Percentiles rank a stretch among this genome's conserved stretches.
Evolutionary conservation across 768 basidiomycete genomes (phyloP).

Genomic region (Pulveroboletus frians): DNA sequence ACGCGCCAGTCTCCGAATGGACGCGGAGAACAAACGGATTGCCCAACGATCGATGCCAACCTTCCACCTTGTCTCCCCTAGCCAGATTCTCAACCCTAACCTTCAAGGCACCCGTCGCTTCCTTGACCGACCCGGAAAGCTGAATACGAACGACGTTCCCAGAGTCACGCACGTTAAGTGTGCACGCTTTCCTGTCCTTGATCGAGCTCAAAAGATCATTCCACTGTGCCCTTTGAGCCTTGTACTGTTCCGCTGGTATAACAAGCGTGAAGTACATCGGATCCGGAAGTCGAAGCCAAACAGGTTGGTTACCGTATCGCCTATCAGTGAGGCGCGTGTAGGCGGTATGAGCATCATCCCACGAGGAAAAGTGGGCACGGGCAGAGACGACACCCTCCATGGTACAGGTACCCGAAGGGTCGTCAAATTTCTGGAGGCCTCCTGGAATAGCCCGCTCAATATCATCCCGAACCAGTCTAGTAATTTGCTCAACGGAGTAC

Average conservation of each 20-base stretch:
- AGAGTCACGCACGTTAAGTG: slow-evolving; percentile 27
- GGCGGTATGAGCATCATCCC: slow-evolving; percentile 44
- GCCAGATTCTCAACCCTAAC: slow-evolving; percentile 54
- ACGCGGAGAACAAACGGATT: slow-evolving; percentile 35
- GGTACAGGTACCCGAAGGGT: slow-evolving; percentile 12
- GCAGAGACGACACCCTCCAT: slow-evolving; percentile 32
- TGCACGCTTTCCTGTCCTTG: slow-evolving; percentile 35
- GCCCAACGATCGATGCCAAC: slow-evolving; percentile 48
- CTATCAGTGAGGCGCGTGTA: slow-evolving; percentile 33
- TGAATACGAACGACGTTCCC: slow-evolving; percentile 34
- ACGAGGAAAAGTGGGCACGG: slow-evolving; percentile 44
- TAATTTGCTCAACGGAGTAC: slow-evolving; percentile 17
- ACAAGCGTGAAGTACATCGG: slow-evolving; percentile 48
- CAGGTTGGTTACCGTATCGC: slow-evolving; percentile 28
- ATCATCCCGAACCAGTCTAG: slow-evolving; percentile 22
- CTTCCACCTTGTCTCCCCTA: slow-evolving; percentile 43
- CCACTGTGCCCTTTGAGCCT: slow-evolving; percentile 48
- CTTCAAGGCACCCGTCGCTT: slow-evolving; percentile 51
- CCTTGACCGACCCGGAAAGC: slow-evolving; percentile 48
- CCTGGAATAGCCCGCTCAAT: slow-evolving; percentile 18
- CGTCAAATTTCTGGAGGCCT: slow-evolving; percentile 26
- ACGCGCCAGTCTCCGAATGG: slow-evolving; percentile 35
- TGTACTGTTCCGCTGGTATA: slow-evolving; percentile 45
- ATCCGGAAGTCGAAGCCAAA: slow-evolving; percentile 42
- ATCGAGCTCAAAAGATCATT: slow-evolving; percentile 35